phyloP scores from a whole-genome alignment of 108 stramenopile genomes.

The Stephanodiscus triporus region DNA sequence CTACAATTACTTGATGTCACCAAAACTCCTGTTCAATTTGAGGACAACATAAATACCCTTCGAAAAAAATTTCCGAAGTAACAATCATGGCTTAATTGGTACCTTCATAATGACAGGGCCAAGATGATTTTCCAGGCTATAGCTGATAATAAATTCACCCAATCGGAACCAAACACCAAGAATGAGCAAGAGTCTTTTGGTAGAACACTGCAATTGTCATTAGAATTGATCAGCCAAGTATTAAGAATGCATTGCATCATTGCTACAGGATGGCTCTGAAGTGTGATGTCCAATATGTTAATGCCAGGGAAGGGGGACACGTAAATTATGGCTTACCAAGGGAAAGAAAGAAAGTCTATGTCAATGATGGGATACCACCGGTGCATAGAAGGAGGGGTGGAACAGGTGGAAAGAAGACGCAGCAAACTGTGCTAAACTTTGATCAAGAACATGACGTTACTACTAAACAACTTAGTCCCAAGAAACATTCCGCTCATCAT shows the following conservation, averaged over 20 bases:
- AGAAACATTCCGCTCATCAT: too few relatives aligned
- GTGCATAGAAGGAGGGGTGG: too few relatives aligned
- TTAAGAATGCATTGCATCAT: background rate
- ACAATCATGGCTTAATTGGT: constrained; percentile 3
- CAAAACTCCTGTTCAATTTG: background rate
- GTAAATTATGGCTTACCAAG: too few relatives aligned
- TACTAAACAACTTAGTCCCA: too few relatives aligned
- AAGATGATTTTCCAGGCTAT: background rate
- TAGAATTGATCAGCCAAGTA: background rate
- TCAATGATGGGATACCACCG: too few relatives aligned
- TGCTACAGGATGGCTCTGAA: background rate
- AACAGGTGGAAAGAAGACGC: too few relatives aligned
- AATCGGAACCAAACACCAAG: background rate
- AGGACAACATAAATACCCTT: background rate
- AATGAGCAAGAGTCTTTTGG: background rate
- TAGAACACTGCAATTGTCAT: background rate
- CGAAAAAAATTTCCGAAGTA: background rate
- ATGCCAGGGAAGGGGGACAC: too few relatives aligned
- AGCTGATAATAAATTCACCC: background rate
- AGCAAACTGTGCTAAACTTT: too few relatives aligned
- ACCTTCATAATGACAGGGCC: background rate
- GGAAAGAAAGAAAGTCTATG: too few relatives aligned
- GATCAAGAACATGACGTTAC: too few relatives aligned
- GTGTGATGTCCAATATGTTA: background rate
- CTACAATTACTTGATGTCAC: background rate